A percentile compares a stretch with the other conserved stretches of the same genome.
phyloP scores from a whole-genome alignment of 2,329 filamentous ascomycete genomes.

The Phialocephala subalpina region DNA sequence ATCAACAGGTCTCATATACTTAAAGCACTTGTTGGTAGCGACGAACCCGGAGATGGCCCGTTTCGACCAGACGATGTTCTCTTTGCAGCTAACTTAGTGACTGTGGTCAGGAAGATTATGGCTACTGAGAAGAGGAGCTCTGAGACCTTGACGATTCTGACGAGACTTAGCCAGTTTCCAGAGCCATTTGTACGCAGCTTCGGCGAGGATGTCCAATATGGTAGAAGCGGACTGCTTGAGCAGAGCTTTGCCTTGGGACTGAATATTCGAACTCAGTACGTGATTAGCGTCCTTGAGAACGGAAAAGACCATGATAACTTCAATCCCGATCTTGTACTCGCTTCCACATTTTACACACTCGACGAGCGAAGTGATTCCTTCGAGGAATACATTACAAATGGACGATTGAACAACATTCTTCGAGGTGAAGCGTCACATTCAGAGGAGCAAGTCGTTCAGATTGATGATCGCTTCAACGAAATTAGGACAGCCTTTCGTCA shows the following conservation, averaged over 20 bases:
- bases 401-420: conserved; percentile 41
- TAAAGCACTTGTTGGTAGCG: conserved; percentile 41
- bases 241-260: conserved; percentile 58
- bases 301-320: conserved; percentile 43
- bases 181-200: conserved; percentile 46
- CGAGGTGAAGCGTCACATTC: conserved; percentile 43
- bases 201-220: conserved; percentile 33
- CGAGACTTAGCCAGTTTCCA: conserved; percentile 43
- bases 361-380: conserved; percentile 44
- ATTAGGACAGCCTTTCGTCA: conserved; percentile 47
- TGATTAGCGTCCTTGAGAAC: conserved; percentile 52
- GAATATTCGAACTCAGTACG: conserved; percentile 61
- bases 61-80: conserved; percentile 50
- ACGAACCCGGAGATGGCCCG: conserved; percentile 29
- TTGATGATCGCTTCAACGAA: conserved; percentile 48
- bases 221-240: conserved; percentile 49
- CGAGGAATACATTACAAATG: conserved; percentile 45
- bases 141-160: conserved; percentile 31
- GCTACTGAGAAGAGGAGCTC: conserved; percentile 37
- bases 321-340: conserved; percentile 49
- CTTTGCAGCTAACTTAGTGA: conserved; percentile 53
- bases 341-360: conserved; percentile 50
- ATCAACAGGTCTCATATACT: conserved; percentile 46
- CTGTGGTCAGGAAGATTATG: conserved; percentile 46
- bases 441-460: conserved; percentile 36